These are phyloP conservation scores for Darksidea phi DNA, from an alignment of 495 filamentous ascomycete species.

Conservation along the genomic window DNA sequence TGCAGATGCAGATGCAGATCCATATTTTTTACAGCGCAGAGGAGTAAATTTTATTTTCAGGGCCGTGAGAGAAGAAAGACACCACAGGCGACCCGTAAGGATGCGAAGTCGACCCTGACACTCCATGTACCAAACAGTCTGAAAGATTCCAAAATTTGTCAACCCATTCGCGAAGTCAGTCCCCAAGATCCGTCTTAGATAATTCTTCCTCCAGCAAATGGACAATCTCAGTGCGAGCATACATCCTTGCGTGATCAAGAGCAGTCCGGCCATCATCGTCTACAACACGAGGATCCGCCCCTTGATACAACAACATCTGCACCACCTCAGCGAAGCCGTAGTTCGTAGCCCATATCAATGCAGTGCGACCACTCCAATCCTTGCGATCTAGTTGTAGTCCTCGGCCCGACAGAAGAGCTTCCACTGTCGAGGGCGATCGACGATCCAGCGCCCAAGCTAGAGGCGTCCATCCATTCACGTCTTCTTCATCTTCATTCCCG, in stretches of 20 bases:
- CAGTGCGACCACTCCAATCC: conserved; percentile 15
- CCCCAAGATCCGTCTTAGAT: too few species aligned
- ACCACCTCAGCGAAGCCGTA: conserved; percentile 22
- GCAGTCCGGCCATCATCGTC: conserved; percentile 1
- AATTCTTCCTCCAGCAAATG: too few species aligned
- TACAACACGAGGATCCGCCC: not conserved
- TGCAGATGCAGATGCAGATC: too few species aligned
- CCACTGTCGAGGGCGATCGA: conserved; percentile 13
- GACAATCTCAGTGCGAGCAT: conserved; percentile 3
- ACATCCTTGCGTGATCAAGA: conserved; percentile 8
- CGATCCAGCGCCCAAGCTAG: conserved; percentile 19
- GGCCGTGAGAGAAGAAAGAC: too few species aligned
- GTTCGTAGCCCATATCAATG: conserved; percentile 21
- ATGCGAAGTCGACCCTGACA: too few species aligned
- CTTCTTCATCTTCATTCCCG: conserved; percentile 11
- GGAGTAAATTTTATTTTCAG: too few species aligned
- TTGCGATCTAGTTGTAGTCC: conserved; percentile 10
- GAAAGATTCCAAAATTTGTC: too few species aligned
- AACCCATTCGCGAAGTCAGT: too few species aligned
- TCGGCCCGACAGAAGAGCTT: conserved; percentile 11
- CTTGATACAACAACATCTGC: conserved; percentile 7
- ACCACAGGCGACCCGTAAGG: too few species aligned
- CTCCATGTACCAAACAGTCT: too few species aligned
- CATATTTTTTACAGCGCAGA: too few species aligned
- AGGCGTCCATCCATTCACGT: conserved; percentile 21